These are phyloP conservation scores for Pseudoscleropodium purum DNA, from an alignment of 225 moss, liverwort and hornwort species.

Conservation along the genomic window DNA sequence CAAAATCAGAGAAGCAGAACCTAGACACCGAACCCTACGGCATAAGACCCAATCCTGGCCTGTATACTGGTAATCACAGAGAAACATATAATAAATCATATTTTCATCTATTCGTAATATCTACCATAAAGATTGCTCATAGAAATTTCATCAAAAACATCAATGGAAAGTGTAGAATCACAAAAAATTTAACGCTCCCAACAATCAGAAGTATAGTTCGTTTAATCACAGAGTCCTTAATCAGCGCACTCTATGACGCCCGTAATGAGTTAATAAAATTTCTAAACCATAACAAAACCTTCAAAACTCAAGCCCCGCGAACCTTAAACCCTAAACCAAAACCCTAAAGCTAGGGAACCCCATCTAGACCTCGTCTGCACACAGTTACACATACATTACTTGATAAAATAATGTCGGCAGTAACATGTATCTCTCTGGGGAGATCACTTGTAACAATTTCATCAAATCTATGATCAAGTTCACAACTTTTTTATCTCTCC, in stretches of 20 bases:
- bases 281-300: not conserved
- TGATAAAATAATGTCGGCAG: not conserved
- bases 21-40: not conserved
- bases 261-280: not conserved
- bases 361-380: not conserved
- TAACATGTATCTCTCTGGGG: not conserved
- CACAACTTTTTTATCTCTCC: not conserved
- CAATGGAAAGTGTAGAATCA: not conserved
- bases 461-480: not conserved
- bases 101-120: not conserved
- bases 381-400: not conserved
- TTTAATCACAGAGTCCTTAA: not conserved
- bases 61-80: not conserved
- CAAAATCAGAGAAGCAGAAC: not conserved
- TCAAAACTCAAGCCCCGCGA: not conserved
- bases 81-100: not conserved
- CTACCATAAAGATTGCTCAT: not conserved
- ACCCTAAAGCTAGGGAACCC: not conserved
- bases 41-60: not conserved
- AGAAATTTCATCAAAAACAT: not conserved
- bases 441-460: not conserved
- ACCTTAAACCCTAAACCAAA: not conserved
- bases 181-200: not conserved
- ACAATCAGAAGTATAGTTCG: not conserved
- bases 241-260: not conserved